phyloP scores from a whole-genome alignment of 257 asterid species.

The Primulina huaijiensis region DNA sequence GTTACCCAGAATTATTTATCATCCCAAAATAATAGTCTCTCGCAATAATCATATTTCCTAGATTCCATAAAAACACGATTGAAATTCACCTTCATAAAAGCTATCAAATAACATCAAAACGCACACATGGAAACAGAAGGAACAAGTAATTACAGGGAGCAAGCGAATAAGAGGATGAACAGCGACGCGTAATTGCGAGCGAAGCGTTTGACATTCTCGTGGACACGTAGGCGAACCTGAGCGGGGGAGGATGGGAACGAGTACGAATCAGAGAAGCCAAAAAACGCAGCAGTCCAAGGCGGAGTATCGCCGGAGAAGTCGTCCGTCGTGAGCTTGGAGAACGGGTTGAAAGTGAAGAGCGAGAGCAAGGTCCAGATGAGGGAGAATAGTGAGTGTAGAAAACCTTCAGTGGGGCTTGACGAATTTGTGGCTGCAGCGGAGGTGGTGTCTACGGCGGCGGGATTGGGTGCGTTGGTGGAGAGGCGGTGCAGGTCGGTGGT shows the following conservation, averaged over 20 bases:
- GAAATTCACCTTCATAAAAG: neutral
- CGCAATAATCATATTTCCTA: no score
- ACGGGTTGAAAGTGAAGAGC: constrained; percentile 71
- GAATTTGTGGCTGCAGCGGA: constrained; percentile 29
- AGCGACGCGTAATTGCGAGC: constrained; percentile 80
- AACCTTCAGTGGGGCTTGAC: constrained; percentile 31
- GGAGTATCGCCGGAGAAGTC: constrained; percentile 78
- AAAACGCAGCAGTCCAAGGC: constrained; percentile 69
- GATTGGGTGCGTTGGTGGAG: constrained; percentile 37
- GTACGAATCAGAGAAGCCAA: constrained; percentile 67
- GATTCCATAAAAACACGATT: neutral
- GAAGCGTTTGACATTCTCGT: constrained; percentile 87
- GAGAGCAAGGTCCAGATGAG: constrained; percentile 62
- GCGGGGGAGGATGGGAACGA: constrained; percentile 79
- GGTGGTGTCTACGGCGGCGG: constrained; percentile 23
- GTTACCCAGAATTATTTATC: neutral
- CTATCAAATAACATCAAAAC: neutral
- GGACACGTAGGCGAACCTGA: constrained; percentile 86
- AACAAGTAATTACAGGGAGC: constrained; percentile 58
- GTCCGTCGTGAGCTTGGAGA: constrained; percentile 64
- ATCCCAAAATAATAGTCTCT: neutral
- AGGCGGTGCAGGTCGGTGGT: constrained; percentile 78
- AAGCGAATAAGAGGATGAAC: constrained; percentile 63
- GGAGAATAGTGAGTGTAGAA: constrained; percentile 42
- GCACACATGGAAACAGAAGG: no score